Evolutionary conservation across 1,139 yeast species (phyloP).

Genomic region (Scheffersomyces illinoinensis): DNA sequence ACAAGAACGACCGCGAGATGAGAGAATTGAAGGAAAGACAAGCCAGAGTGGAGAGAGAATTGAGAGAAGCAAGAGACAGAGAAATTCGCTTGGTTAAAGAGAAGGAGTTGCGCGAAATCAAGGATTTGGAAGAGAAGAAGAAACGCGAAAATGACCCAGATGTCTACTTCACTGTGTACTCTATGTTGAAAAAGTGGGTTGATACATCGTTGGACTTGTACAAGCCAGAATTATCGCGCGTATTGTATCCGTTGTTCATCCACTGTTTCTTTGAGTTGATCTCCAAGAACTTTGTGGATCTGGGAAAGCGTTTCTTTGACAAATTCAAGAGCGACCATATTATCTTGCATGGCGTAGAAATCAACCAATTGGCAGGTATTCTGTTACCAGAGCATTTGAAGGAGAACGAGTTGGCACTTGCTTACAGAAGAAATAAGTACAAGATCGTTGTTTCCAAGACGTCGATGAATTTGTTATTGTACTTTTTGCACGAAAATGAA

Average conservation of each 20-base stretch:
- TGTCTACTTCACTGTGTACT: conserved; percentile 74
- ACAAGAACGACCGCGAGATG: conserved; percentile 37
- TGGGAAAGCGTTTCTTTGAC: conserved; percentile 76
- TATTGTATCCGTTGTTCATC: conserved; percentile 86
- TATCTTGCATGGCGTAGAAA: conserved; percentile 76
- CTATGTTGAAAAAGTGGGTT: conserved; percentile 82
- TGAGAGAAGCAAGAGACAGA: conserved; percentile 42
- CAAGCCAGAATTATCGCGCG: conserved; percentile 81
- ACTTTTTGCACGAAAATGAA: conserved; percentile 89
- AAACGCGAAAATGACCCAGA: conserved; percentile 60
- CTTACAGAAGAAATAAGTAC: conserved; percentile 74
- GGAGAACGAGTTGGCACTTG: conserved; percentile 79
- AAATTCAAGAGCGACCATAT: conserved; percentile 73
- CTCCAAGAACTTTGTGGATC: conserved; percentile 54
- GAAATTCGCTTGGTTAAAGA: conserved; percentile 42
- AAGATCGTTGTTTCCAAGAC: conserved; percentile 78
- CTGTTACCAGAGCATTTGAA: conserved; percentile 77
- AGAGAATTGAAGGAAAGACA: conserved; percentile 43
- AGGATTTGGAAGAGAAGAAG: conserved; percentile 39
- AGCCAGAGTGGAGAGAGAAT: conserved; percentile 36
- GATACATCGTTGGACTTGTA: conserved; percentile 90
- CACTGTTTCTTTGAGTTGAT: conserved; percentile 84
- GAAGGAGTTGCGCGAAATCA: conserved; percentile 42
- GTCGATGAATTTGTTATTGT: conserved; percentile 77
- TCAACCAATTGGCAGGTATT: conserved; percentile 69